Evolutionary conservation across 371 early-diverging fungal genomes (phyloP).

Genomic region (Mucor sp.): DNA sequence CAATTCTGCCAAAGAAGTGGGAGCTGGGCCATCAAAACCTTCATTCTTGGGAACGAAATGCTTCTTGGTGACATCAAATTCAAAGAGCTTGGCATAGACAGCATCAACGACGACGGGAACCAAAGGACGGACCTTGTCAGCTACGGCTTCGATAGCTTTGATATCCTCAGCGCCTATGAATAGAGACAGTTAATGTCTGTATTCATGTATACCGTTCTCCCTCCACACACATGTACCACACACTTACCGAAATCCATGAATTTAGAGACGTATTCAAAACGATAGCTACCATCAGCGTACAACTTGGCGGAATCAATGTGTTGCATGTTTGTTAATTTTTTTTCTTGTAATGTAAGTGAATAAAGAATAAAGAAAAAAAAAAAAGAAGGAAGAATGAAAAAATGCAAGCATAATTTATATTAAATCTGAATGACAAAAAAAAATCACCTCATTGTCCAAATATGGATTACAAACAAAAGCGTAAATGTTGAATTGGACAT

Average conservation of each 20-base stretch:
- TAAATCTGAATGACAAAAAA: not conserved
- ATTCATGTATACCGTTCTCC: not conserved
- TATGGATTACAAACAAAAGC: conserved; percentile 18
- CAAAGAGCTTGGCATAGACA: conserved; percentile 65
- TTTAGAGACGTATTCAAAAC: conserved; percentile 23
- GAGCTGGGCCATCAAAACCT: conserved; percentile 59
- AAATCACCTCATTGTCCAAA: conserved; percentile 18
- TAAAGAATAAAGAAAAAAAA: conserved; percentile 7
- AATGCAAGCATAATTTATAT: not conserved
- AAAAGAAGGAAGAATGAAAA: not conserved
- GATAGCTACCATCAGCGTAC: conserved; percentile 21
- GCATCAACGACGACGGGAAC: conserved; percentile 82
- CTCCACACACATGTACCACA: not conserved
- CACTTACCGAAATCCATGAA: conserved; percentile 30
- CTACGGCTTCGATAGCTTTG: conserved; percentile 67
- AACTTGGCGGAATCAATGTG: conserved; percentile 21
- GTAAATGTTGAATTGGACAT: not conserved
- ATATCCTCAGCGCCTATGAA: conserved; percentile 35
- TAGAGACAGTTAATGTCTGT: not conserved
- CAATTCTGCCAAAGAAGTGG: conserved; percentile 49
- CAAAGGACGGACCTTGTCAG: conserved; percentile 63
- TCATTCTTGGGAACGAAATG: conserved; percentile 69
- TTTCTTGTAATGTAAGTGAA: not conserved
- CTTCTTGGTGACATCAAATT: conserved; percentile 67
- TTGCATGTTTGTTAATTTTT: conserved; percentile 15